phyloP scores from a whole-genome alignment of 768 basidiomycete species.

The Dioszegia hungarica region DNA sequence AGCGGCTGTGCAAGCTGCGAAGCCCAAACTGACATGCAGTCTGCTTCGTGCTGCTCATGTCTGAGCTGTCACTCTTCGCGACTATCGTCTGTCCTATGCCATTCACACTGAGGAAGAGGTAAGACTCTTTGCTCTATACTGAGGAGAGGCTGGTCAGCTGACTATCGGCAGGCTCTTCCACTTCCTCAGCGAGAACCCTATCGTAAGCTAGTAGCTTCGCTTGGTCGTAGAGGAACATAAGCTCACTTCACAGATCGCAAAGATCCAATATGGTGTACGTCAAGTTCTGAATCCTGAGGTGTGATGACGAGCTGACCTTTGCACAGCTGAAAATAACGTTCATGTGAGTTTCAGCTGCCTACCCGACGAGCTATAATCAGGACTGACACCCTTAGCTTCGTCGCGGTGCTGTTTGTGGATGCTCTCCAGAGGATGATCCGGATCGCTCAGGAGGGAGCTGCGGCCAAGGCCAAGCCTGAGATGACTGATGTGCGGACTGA shows the following conservation, averaged over 20 bases:
- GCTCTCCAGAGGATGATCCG: constrained; percentile 88
- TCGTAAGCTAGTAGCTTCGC: constrained; percentile 59
- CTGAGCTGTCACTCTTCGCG: constrained; percentile 49
- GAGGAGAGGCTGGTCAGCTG: background rate
- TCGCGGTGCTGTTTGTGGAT: constrained; percentile 80
- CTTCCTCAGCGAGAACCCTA: constrained; percentile 55
- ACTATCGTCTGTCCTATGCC: constrained; percentile 63
- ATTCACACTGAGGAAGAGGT: constrained; percentile 57
- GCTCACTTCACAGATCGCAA: constrained; percentile 58
- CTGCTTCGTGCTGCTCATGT: constrained; percentile 77
- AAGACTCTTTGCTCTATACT: constrained; percentile 6
- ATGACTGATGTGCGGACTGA: constrained; percentile 67
- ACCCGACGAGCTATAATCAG: no score
- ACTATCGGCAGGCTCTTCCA: constrained; percentile 36
- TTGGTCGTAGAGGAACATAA: background rate
- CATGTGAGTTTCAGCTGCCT: constrained; percentile 65
- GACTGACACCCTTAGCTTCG: no score
- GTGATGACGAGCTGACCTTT: background rate
- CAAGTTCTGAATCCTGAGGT: background rate
- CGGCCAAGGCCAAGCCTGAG: constrained; percentile 58
- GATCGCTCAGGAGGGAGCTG: constrained; percentile 54
- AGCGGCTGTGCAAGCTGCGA: constrained; percentile 13
- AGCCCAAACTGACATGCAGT: constrained; percentile 32
- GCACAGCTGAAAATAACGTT: constrained; percentile 76
- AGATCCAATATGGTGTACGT: constrained; percentile 68